These are phyloP conservation scores for Nicotiana paniculata DNA, from an alignment of 257 asterid species.

Conservation along the genomic window DNA sequence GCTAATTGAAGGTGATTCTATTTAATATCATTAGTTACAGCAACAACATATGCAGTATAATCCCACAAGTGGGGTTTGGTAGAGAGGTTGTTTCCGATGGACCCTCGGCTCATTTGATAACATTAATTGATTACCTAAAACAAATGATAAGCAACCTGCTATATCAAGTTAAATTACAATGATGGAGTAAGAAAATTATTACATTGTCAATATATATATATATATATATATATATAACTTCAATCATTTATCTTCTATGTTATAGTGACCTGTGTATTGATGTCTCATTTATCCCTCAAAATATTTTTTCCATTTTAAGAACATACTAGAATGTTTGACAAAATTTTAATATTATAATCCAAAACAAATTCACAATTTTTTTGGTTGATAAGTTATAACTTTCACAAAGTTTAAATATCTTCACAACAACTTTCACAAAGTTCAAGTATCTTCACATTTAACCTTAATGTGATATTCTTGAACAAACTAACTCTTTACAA, in stretches of 20 bases:
- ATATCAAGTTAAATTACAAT: too few relatives aligned
- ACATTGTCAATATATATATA: too few relatives aligned
- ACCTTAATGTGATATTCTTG: neutral
- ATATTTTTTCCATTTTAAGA: neutral
- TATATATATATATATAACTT: neutral
- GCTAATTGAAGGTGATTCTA: too few relatives aligned
- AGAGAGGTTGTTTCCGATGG: too few relatives aligned
- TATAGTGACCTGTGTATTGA: neutral
- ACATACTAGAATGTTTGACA: neutral
- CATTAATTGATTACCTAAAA: too few relatives aligned
- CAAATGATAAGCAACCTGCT: too few relatives aligned
- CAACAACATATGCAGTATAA: too few relatives aligned
- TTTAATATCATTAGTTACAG: too few relatives aligned
- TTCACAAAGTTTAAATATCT: neutral
- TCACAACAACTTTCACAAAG: neutral
- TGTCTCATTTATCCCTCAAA: neutral
- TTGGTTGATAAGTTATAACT: neutral
- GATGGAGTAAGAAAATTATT: too few relatives aligned
- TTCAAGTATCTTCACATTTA: neutral
- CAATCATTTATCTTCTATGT: neutral
- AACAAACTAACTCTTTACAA: neutral
- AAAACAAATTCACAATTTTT: neutral
- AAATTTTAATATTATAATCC: neutral
- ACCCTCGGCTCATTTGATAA: too few relatives aligned
- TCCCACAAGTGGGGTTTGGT: too few relatives aligned